Conservation (phyloP, 345 rosid genomes). For the Pugionium dolabratum region DNA sequence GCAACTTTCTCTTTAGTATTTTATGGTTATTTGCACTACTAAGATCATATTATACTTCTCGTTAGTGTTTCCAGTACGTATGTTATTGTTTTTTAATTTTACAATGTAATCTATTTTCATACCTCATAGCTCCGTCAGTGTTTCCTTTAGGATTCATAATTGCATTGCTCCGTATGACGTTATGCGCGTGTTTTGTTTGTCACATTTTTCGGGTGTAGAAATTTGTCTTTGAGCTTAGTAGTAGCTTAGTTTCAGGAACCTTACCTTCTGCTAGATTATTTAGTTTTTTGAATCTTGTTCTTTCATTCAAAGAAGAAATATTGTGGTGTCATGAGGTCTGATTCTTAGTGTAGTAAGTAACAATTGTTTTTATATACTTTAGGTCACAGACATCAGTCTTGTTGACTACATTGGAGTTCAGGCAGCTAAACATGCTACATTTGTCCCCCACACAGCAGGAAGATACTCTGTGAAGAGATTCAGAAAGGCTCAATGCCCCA, state of each 20-base stretch:
- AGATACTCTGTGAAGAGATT: conserved; percentile 82
- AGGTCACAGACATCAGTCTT: conserved; percentile 67
- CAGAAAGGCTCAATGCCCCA: conserved; percentile 89
- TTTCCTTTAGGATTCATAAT: not conserved
- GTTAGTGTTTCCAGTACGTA: too few relatives aligned
- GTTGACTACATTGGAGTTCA: conserved; percentile 62
- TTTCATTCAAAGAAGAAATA: not conserved
- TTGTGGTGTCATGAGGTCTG: not conserved
- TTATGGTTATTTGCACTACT: too few relatives aligned
- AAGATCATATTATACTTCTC: too few relatives aligned
- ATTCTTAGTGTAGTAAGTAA: not conserved
- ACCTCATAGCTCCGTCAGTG: not conserved
- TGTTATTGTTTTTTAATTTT: too few relatives aligned
- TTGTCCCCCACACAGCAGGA: conserved; percentile 81
- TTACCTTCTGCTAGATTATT: not conserved
- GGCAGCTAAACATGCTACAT: conserved; percentile 69
- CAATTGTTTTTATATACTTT: not conserved
- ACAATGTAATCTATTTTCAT: not conserved
- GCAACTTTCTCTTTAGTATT: too few relatives aligned
- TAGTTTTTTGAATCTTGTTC: not conserved
- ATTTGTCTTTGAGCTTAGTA: not conserved
- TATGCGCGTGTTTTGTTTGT: not conserved
- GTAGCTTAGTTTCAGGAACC: not conserved
- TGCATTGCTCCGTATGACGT: not conserved
- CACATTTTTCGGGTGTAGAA: not conserved